A percentile compares a stretch with the other conserved stretches of the same genome.
These are phyloP conservation scores for Reutealis trisperma DNA, from an alignment of 345 rosid genomes.

Conservation along the genomic window DNA sequence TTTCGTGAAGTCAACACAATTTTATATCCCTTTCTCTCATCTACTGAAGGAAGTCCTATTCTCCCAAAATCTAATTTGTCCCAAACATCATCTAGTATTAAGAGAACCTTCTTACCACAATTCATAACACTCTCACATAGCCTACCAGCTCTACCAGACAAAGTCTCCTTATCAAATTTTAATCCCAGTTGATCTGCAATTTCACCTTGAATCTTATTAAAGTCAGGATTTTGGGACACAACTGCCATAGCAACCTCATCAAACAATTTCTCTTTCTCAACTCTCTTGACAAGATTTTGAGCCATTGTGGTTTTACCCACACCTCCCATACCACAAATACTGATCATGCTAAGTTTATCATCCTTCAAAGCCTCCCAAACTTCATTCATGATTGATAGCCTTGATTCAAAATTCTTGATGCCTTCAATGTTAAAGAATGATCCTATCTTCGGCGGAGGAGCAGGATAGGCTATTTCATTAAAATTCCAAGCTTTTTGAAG, in stretches of 20 bases:
- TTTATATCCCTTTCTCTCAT: not conserved
- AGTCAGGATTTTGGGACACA: not conserved
- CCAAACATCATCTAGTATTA: constrained; percentile 1
- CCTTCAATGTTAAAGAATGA: too few relatives aligned
- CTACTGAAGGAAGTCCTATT: not conserved
- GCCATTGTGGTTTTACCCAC: too few relatives aligned
- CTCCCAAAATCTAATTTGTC: not conserved
- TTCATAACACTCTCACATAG: not conserved
- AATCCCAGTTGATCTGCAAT: not conserved
- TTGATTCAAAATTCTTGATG: too few relatives aligned
- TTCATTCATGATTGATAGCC: too few relatives aligned
- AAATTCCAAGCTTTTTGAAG: too few relatives aligned
- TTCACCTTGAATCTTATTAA: not conserved
- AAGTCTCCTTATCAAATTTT: not conserved
- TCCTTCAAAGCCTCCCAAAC: too few relatives aligned
- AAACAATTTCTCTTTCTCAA: not conserved
- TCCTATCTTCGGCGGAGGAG: too few relatives aligned
- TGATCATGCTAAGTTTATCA: too few relatives aligned
- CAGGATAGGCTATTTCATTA: too few relatives aligned
- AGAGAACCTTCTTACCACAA: not conserved
- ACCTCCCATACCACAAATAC: too few relatives aligned
- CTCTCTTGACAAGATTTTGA: not conserved
- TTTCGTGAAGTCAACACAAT: not conserved
- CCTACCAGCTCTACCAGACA: not conserved
- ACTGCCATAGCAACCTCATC: not conserved